Base-by-base conservation (phyloP, 495 filamentous ascomycete species). In the Hypoxylon perforatum region DNA sequence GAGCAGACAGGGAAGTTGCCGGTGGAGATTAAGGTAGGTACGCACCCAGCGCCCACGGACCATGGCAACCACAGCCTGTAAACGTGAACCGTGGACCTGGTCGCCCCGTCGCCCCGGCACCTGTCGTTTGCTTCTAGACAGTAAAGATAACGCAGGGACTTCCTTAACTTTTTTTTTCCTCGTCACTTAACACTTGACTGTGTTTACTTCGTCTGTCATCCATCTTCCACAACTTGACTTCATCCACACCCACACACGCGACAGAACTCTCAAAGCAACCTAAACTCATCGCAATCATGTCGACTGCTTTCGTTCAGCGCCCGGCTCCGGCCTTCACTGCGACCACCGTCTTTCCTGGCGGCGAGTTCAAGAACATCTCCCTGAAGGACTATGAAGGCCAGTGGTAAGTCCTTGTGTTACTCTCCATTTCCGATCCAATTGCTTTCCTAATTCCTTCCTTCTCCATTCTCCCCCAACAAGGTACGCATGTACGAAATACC, bases 291-390 rank as follows among this genome's bases (percentile, higher is more conserved):
- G 17, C 45, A 10, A 69, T 30, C 48, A 75, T 75, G 70, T 73
- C 72, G 55, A 51, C 67, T 61, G 83, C 79, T 28, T 82, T 81
- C 38, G 81, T 86, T 23, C 83, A 84, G 65, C 77, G 82, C 23
- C 84, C 81, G 57, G 84, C 84, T 54, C 84, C 84, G 41, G 72
- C 68, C 61, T 86, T 82, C 71, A 80, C 71, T 42, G 79, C 77
- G 39, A 81, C 77, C 46, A 81, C 80, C 47, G 75, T 82, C 54
- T 76, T 82, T 65, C 73, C 81, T 30, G 80, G 80, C 42, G 69
- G 70, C 50, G 71, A 74, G 63, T 82, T 82, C 66, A 80, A 80
- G 74, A 80, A 81, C 75, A 65, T 71, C 68, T 75, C 67, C n/a
- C 48, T 72, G 28, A 72, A 69, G 15, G 71, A 73, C 41, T 76